Percentiles rank a stretch among this genome's conserved stretches.
phyloP scores from a whole-genome alignment of 78 protist genomes.

The Andalucia godoyi region DNA sequence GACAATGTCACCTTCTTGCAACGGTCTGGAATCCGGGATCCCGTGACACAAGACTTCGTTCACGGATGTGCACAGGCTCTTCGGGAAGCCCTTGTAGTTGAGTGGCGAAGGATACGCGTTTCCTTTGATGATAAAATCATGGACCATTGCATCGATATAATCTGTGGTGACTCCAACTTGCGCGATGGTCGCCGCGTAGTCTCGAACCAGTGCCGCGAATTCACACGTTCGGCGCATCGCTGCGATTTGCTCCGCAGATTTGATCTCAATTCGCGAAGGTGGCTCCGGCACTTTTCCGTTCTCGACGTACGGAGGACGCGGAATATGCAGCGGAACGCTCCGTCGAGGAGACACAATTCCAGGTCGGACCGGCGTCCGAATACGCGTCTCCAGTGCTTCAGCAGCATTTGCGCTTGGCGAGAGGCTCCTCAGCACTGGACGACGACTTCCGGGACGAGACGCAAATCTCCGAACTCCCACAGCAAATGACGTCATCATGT shows the following conservation, averaged over 20 bases:
- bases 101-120: slow-evolving; percentile 90
- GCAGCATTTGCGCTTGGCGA: no score
- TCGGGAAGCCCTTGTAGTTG: slow-evolving; percentile 82
- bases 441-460: no score
- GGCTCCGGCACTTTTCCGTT: slow-evolving; percentile 7
- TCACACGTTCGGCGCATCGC: slow-evolving; percentile 2
- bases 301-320: slow-evolving; percentile 30
- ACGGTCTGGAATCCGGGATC: slow-evolving; percentile 77
- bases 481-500: no score
- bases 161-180: slow-evolving; percentile 77
- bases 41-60: slow-evolving; percentile 96
- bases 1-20: slow-evolving; percentile 81
- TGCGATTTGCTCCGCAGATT: slow-evolving; percentile 1
- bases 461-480: no score
- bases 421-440: no score
- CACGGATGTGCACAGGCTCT: slow-evolving; percentile 73
- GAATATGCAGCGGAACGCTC: slow-evolving; percentile 22
- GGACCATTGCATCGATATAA: slow-evolving; percentile 70
- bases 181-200: slow-evolving; percentile 58
- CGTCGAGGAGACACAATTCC: slow-evolving; percentile 5
- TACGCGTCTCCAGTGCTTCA: no score
- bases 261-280: background rate
- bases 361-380: no score
- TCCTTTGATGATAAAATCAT: slow-evolving; percentile 63
- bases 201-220: slow-evolving; percentile 71